Evolutionary conservation across 768 basidiomycete genomes (phyloP), one percentile per base, ranked within the genome.

Genomic region (Psilocybe sp.): DNA sequence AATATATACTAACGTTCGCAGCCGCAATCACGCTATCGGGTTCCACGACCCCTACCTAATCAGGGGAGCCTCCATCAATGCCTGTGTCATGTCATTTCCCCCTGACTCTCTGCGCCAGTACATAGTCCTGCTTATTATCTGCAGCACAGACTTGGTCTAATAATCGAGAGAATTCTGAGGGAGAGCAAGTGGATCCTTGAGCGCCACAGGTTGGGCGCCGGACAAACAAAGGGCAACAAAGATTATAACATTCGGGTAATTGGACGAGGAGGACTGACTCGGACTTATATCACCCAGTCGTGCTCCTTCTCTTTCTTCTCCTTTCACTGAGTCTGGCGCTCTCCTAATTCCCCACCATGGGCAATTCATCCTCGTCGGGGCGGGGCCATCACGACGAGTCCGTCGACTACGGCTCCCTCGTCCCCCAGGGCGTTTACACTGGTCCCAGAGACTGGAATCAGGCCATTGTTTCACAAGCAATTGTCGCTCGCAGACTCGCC

Each of bases 391-490:
- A 89, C 57, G 92, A 92, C 53, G 88, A 92, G 54, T 77, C 83
- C 20, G 88, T 92, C 65, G 92, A 95, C 74, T 88, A 82, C 60
- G 92, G 92, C 50, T 70, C 75, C 61, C 82, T 94, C 44, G 69
- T 79, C 47, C 92, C 92, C 15, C 89, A 92, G 60, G 92, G 91
- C 61, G 81, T 93, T 54, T 95, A 95, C 73, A 85, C 89, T 15
- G 89, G 85, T 18, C 72, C 80, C 40, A 79, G 80, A 62, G 95
- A 98, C 70, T 98, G 93, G 87, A 93, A 92, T 64, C 89, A 94
- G 58, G 67, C 81, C 47, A 72, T 90, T 52, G 94, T 96, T 55
- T 85, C 88, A 53, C 86, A 90, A 69, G 80, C 96, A 63, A 93
- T 99, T 66, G 73, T 86, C 60, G 85, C 90, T 58, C 85, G 92